These are phyloP conservation scores for Lachnellula arida DNA, from an alignment of 2,329 filamentous ascomycete genomes.

Conservation along the genomic window DNA sequence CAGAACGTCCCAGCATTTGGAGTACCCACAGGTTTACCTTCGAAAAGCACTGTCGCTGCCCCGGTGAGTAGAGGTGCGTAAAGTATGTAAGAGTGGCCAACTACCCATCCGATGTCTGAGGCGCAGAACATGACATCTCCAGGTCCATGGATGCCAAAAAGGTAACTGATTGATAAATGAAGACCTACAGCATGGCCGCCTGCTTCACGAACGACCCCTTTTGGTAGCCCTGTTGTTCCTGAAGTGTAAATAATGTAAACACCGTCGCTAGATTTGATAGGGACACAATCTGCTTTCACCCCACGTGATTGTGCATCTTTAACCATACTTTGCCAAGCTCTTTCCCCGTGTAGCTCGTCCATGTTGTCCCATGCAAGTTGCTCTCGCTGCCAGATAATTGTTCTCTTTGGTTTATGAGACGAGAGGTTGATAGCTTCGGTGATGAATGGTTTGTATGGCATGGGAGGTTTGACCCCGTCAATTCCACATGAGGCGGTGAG, in stretches of 20 bases:
- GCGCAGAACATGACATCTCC: conserved; percentile 70
- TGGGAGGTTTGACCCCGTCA: conserved; percentile 75
- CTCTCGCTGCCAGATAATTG: conserved; percentile 80
- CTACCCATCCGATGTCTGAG: conserved; percentile 90
- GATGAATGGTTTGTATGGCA: conserved; percentile 73
- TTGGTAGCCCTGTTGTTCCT: conserved; percentile 76
- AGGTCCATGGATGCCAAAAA: conserved; percentile 78
- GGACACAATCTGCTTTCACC: conserved; percentile 67
- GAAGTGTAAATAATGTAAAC: conserved; percentile 92
- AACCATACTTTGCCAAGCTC: conserved; percentile 74
- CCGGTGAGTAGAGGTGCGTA: conserved; percentile 84
- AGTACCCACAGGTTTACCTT: conserved; percentile 90
- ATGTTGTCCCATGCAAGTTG: conserved; percentile 69
- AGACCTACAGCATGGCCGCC: conserved; percentile 85
- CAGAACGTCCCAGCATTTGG: conserved; percentile 86
- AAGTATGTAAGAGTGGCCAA: conserved; percentile 81
- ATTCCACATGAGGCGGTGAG: conserved; percentile 91
- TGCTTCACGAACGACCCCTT: conserved; percentile 77
- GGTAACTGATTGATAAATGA: conserved; percentile 73
- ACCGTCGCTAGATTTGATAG: conserved; percentile 70
- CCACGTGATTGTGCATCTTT: conserved; percentile 64
- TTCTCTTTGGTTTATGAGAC: conserved; percentile 64
- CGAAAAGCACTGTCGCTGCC: conserved; percentile 81
- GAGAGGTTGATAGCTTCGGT: conserved; percentile 66
- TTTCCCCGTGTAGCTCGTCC: conserved; percentile 61